Base-by-base conservation (phyloP, 768 basidiomycete species). In the Agaricus bisporus region DNA sequence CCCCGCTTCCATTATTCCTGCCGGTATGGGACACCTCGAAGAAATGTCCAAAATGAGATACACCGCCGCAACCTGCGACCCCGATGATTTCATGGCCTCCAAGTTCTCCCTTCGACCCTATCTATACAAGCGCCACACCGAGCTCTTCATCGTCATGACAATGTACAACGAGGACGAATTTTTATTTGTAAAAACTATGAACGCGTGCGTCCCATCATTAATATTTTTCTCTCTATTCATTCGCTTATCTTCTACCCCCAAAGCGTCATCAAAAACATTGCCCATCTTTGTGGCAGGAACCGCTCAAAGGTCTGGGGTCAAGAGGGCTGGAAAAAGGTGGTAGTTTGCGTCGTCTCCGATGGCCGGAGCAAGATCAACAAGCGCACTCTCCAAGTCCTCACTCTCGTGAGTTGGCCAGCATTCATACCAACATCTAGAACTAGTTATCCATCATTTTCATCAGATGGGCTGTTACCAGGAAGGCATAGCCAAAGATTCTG, bases 121-220 rank as follows among this genome's bases (percentile, higher is more conserved):
- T 67, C 76, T 93, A 1, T 80, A 81, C 61, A 82, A 82, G 52
- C 85, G 93, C 50, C 77, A 85, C 49, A 95, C 93, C 8, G 94
- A 95, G 69, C 77, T 97, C 12, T 94, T 95, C 71, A 91, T 97
- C 60, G 92, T 95, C 39, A 90, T 95, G 83, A 95, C 93, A 41
- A 95, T 95, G 91, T 91, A 91, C 67, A 95, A 95, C 66, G 93
- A 97, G 71, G 90, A 91, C 63, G 88, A 91, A 63, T 73, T 84
- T 8, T 73, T 90, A 25, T 91, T 91, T 65, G 73, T 74, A 63
- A 80, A 76, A 63, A 93, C 90, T 10, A 91, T 93, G 87, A 91
- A 91, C 60, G 81, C 88, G 85, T 86, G 63, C 62, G 85, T 75
- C 28, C 41, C 36, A 10, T 29, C 38, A 37, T 36, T 39, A n/a